Conservation (phyloP, 1,284 basidiomycete species). For the Cystobasidium sp. region DNA sequence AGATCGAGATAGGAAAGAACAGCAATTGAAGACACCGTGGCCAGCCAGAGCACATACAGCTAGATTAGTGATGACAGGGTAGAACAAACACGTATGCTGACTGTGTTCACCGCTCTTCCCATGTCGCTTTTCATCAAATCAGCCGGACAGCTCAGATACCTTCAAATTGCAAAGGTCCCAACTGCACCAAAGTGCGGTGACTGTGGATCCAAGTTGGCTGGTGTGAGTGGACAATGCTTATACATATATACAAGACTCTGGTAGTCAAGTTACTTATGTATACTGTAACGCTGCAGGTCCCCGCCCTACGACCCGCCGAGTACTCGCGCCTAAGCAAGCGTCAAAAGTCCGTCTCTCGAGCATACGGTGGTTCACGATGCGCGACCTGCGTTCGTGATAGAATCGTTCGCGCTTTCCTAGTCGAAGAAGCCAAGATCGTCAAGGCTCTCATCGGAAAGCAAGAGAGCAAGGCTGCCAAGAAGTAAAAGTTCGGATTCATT, state of each 20-base stretch:
- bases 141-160: constrained; percentile 87
- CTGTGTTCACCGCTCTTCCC: neutral
- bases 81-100: neutral
- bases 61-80: neutral
- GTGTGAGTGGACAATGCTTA: constrained; percentile 67
- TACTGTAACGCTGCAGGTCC: constrained; percentile 64
- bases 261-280: neutral
- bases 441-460: constrained; percentile 62
- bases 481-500: constrained; percentile 7
- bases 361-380: constrained; percentile 95
- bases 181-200: constrained; percentile 94
- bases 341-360: constrained; percentile 88
- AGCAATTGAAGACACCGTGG: too few species aligned
- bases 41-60: too few species aligned
- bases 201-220: constrained; percentile 86
- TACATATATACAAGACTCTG: neutral
- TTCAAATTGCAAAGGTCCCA: constrained; percentile 84
- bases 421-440: constrained; percentile 99
- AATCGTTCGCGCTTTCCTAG: constrained; percentile 96
- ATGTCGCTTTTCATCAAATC: constrained; percentile 5
- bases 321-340: constrained; percentile 91
- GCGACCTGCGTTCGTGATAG: constrained; percentile 90
- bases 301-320: constrained; percentile 87
- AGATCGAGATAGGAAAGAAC: neutral
- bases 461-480: constrained; percentile 27